Base-by-base conservation (phyloP, 108 stramenopile species). In the Aureococcus anophagefferens region DNA sequence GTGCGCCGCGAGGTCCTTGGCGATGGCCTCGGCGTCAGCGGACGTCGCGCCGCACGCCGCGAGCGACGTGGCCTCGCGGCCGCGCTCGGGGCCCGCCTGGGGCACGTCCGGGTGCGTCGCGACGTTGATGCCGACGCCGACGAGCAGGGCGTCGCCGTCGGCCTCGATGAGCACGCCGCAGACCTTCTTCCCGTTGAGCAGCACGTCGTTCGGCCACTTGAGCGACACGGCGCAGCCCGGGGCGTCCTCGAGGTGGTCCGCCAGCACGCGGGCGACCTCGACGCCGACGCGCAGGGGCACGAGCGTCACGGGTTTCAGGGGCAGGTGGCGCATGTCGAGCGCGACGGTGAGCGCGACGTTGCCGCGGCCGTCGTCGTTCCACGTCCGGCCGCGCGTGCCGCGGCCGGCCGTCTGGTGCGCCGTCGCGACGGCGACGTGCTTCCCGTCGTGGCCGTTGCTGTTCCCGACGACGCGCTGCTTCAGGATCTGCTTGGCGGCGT, bases 201-300 rank as follows among this genome's bases (percentile, higher is more conserved):
- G 51, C 11, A 73, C 44, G 33, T 73, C 72, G 34, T 73, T 73
- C 16, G 72, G 72, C 72, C 72, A 73, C 66, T 73, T 73, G 44
- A 73, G 45, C 40, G 40, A 44, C 5, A 44, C 9, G 5, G 9
- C 9, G 5, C 9, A 44, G n/a, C n/a, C n/a, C n/a, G n/a, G n/a
- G n/a, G n/a, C n/a, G 4, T 18, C 31, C 0, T 65, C 4, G 9
- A 35, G 11, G 28, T 11, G n/a, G 30, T 34, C 68, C 0, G 9
- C 0, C 0, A 69, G 30, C 4, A 32, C 68, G 16, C 16, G 9
- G 31, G 5, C 11, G 37, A 51, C 46, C 13, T 46, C 29, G 9
- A 18, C 21, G 31, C 68, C 68, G 14, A 69, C 30, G 30, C 46
- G 44, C 7, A 69, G 32, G 18, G 68, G 68, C 25, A 73, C 11